phyloP scores from a whole-genome alignment of 2,329 filamentous ascomycete species.

The Fusarium torulosum region DNA sequence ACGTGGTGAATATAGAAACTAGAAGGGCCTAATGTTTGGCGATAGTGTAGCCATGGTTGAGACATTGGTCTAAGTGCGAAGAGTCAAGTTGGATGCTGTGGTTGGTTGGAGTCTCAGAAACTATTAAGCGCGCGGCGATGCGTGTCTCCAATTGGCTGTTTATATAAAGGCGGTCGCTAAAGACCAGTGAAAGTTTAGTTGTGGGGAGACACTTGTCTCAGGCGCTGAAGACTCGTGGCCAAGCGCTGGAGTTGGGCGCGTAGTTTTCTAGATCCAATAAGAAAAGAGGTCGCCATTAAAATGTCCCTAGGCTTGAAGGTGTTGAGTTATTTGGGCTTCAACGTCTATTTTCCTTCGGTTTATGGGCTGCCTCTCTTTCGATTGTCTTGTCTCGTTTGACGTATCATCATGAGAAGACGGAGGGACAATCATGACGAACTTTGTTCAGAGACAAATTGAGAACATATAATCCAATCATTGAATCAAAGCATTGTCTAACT shows the following conservation, averaged over 20 bases:
- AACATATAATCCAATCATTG: too few relatives aligned
- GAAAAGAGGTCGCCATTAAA: not conserved
- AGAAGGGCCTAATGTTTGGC: conserved; percentile 31
- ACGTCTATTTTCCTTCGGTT: not conserved
- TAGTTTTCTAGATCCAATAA: conserved; percentile 24
- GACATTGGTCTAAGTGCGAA: conserved; percentile 13
- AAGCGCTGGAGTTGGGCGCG: conserved; percentile 31
- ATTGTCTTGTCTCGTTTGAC: not conserved
- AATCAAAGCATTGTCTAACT: too few relatives aligned
- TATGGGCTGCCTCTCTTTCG: conserved; percentile 34
- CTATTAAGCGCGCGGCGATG: conserved; percentile 42
- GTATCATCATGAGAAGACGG: too few relatives aligned
- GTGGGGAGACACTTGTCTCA: conserved; percentile 11
- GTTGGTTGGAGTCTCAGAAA: conserved; percentile 44
- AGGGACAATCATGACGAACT: too few relatives aligned
- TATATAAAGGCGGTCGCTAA: not conserved
- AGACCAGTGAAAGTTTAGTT: conserved; percentile 17
- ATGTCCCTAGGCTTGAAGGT: not conserved
- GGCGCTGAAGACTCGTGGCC: conserved; percentile 7
- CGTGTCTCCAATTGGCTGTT: conserved; percentile 38
- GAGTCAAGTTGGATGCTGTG: conserved; percentile 16
- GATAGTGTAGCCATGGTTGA: conserved; percentile 22
- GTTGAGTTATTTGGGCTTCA: too few relatives aligned
- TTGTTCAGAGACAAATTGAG: not conserved
- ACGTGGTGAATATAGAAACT: not conserved